Conservation (phyloP, 108 stramenopile species). For the Stephanodiscus triporus region DNA sequence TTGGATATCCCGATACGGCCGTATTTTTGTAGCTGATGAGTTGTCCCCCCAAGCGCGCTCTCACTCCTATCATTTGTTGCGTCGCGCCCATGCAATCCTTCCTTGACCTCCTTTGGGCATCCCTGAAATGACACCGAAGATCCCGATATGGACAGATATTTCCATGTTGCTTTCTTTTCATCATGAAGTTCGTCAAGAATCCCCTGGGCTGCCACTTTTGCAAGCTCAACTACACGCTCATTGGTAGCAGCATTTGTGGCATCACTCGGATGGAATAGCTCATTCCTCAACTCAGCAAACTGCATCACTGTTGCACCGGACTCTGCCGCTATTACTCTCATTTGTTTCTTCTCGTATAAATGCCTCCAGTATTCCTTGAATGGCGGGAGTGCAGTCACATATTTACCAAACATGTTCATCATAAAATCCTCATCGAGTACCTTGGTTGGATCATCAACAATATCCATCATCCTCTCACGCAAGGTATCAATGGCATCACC, state of each 20-base stretch:
- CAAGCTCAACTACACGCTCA: neutral
- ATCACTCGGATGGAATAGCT: conserved; percentile 4
- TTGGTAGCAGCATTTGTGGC: neutral
- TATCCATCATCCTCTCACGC: neutral
- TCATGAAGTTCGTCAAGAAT: neutral
- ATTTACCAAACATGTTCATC: conserved; percentile 5
- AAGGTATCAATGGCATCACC: conserved; percentile 1
- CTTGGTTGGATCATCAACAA: neutral
- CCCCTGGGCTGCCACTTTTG: neutral
- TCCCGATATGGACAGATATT: neutral
- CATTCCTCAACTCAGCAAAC: neutral
- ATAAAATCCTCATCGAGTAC: conserved; percentile 6
- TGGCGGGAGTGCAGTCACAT: conserved; percentile 3
- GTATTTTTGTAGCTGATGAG: neutral
- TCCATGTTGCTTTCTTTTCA: conserved; percentile 3
- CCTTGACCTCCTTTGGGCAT: neutral
- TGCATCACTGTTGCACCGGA: neutral
- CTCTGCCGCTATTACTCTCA: neutral
- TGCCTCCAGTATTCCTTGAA: conserved; percentile 8
- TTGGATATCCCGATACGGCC: neutral
- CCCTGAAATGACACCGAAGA: neutral
- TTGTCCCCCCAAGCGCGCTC: conserved; percentile 7
- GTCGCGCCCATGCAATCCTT: neutral
- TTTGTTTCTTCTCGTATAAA: conserved; percentile 5
- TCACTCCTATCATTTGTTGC: conserved; percentile 3